Evolutionary conservation across 2,329 filamentous ascomycete genomes (phyloP).

Genomic region (Lachnellula willkommii): DNA sequence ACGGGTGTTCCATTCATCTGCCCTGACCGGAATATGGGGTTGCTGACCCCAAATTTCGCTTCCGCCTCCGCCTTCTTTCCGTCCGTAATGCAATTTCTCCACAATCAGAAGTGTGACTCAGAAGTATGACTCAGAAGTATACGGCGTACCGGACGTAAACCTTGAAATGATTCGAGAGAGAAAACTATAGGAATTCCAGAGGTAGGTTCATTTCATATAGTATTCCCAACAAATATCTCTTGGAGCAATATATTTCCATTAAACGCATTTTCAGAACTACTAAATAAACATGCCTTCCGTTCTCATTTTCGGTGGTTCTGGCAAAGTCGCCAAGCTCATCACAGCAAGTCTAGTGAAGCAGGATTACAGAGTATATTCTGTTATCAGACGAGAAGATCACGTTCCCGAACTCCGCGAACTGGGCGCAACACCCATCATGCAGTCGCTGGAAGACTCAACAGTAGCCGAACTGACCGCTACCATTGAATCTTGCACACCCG

Average conservation of each 20-base stretch:
- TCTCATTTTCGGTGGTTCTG: slow-evolving; percentile 17
- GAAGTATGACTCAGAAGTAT: slow-evolving; percentile 1
- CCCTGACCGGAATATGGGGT: background rate
- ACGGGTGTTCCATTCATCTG: no score
- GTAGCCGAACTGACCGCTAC: slow-evolving; percentile 35
- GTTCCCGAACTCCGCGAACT: slow-evolving; percentile 33
- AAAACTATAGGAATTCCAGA: background rate
- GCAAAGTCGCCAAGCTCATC: slow-evolving; percentile 15
- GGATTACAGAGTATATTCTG: slow-evolving; percentile 10
- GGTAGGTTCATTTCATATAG: slow-evolving; percentile 1
- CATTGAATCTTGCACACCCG: slow-evolving; percentile 32
- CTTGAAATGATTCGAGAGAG: background rate
- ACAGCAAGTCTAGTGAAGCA: slow-evolving; percentile 10
- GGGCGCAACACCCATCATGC: slow-evolving; percentile 39
- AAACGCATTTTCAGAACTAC: slow-evolving; percentile 1
- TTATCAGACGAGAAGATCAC: slow-evolving; percentile 27
- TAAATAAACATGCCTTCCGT: slow-evolving; percentile 16
- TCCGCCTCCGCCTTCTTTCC: background rate
- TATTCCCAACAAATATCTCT: slow-evolving; percentile 1
- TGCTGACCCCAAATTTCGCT: slow-evolving; percentile 2
- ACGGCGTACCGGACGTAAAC: background rate
- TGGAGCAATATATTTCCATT: background rate
- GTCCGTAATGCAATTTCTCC: slow-evolving; percentile 2
- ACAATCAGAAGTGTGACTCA: background rate
- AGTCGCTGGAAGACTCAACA: slow-evolving; percentile 37